These are phyloP conservation scores for Apiotrichum gracile DNA, from an alignment of 1,284 basidiomycete species.

Conservation along the genomic window DNA sequence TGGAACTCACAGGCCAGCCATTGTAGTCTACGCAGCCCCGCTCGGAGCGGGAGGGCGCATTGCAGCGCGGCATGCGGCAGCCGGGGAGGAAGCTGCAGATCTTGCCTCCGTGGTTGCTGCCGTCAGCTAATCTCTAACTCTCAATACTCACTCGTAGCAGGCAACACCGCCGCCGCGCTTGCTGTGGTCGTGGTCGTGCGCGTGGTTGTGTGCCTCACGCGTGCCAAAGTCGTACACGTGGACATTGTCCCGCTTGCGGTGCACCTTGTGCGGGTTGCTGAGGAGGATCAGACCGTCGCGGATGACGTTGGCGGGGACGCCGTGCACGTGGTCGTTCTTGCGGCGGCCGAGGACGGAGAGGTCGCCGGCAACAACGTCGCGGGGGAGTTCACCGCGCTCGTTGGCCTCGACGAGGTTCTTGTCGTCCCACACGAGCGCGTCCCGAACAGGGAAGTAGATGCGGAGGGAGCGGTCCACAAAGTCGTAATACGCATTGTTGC, in stretches of 20 bases:
- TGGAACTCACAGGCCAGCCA: background rate
- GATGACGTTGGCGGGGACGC: background rate
- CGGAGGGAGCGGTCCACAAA: too few species aligned
- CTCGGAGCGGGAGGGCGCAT: background rate
- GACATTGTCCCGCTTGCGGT: background rate
- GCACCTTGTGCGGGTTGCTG: background rate
- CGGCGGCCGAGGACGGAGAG: background rate
- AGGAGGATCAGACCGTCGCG: slow-evolving; percentile 1
- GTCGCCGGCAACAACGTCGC: background rate
- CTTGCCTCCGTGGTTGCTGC: slow-evolving; percentile 2
- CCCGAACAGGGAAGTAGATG: slow-evolving; percentile 2
- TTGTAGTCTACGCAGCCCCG: background rate
- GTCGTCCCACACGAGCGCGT: background rate
- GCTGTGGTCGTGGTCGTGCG: background rate
- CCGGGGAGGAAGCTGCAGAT: background rate
- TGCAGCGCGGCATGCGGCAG: background rate
- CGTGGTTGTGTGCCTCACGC: background rate
- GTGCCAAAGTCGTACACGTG: slow-evolving; percentile 2
- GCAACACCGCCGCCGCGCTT: background rate
- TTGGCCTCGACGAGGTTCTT: background rate
- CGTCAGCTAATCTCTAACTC: background rate
- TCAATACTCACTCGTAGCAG: background rate
- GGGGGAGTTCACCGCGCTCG: background rate
- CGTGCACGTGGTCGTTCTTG: background rate
- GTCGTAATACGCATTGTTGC: too few species aligned